Conservation (phyloP, 805 yeast species). For the Teunomyces gatunensis region DNA sequence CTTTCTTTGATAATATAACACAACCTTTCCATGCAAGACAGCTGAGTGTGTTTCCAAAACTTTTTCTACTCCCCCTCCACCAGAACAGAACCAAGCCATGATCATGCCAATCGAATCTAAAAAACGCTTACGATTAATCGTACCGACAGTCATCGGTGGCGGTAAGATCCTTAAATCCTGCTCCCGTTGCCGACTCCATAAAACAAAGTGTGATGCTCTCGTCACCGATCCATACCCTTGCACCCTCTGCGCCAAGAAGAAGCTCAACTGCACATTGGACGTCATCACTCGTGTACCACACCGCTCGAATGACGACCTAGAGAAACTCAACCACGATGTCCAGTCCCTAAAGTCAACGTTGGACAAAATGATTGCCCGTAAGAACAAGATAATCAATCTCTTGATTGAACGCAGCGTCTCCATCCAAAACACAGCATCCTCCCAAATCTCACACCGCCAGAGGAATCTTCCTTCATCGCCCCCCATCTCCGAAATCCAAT, state of each 20-base stretch:
- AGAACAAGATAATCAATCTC: conserved; percentile 14
- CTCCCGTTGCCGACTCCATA: conserved; percentile 61
- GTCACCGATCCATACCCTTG: conserved; percentile 55
- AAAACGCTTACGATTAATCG: conserved; percentile 11
- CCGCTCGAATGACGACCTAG: conserved; percentile 33
- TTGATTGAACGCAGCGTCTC: conserved; percentile 10
- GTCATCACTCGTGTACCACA: conserved; percentile 46
- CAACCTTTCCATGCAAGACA: not conserved
- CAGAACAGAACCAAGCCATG: conserved; percentile 2
- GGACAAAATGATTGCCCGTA: conserved; percentile 22
- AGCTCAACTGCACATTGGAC: conserved; percentile 53
- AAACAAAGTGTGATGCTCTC: conserved; percentile 62
- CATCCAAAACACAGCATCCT: not conserved
- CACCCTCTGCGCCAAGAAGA: conserved; percentile 52
- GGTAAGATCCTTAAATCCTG: conserved; percentile 49
- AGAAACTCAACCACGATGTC: conserved; percentile 27
- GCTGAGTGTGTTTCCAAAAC: not conserved
- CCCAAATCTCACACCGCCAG: not conserved
- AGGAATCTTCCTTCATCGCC: conserved; percentile 7
- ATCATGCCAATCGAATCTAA: conserved; percentile 12
- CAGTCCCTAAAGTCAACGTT: conserved; percentile 19
- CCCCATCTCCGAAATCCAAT: conserved; percentile 12
- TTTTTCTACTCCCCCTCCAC: not conserved
- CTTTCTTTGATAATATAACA: not conserved
- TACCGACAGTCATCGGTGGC: conserved; percentile 11